These are phyloP conservation scores for Boletus bicolor DNA, from an alignment of 768 basidiomycete species.

Conservation along the genomic window DNA sequence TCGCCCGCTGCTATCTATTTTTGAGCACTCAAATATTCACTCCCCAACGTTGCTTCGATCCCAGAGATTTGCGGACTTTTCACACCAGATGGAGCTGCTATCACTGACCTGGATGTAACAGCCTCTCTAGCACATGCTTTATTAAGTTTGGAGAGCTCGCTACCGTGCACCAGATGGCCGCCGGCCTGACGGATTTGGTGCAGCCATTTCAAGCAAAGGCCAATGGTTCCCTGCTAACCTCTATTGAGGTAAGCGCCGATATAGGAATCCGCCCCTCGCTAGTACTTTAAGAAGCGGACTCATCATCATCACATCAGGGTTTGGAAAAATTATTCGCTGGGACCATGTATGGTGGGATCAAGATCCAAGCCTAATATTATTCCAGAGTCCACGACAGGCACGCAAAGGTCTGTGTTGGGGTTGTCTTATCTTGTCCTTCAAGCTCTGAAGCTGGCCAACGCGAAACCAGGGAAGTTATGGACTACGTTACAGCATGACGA, in stretches of 20 bases:
- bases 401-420: conserved; percentile 17
- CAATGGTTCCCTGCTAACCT: conserved; percentile 35
- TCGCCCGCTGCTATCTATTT: background rate
- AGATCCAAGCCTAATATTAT: conserved; percentile 23
- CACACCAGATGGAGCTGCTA: conserved; percentile 24
- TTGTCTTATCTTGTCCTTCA: conserved; percentile 35
- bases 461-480: conserved; percentile 33
- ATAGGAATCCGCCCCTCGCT: background rate
- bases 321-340: conserved; percentile 6
- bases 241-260: conserved; percentile 29
- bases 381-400: conserved; percentile 4
- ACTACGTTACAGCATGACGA: conserved; percentile 29
- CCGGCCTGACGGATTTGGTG: conserved; percentile 36
- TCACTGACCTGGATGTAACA: conserved; percentile 32
- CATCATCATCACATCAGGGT: conserved; percentile 32
- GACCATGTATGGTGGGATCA: conserved; percentile 25
- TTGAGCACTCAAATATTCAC: background rate
- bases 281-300: background rate
- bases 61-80: conserved; percentile 23
- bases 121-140: conserved; percentile 16
- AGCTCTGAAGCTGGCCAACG: conserved; percentile 34
- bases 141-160: conserved; percentile 26
- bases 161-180: conserved; percentile 38
- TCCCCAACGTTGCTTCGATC: conserved; percentile 19
- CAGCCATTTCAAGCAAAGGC: conserved; percentile 31